Conservation (phyloP, 495 filamentous ascomycete species). For the Aspergillus steynii region DNA sequence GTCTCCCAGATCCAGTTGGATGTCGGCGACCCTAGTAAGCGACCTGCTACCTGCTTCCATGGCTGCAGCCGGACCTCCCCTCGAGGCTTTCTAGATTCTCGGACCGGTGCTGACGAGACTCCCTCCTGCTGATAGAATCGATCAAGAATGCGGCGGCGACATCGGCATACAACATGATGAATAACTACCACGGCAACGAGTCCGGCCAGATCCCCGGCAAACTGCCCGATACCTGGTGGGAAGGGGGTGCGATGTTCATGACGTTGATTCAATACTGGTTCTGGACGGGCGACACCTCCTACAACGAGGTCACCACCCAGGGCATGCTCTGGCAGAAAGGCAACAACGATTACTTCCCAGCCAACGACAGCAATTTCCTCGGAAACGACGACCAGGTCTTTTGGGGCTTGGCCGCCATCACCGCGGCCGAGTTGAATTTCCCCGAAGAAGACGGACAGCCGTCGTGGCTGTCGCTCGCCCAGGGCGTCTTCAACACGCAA, state of each 20-base stretch:
- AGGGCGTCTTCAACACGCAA: slow-evolving; percentile 65
- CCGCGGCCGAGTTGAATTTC: slow-evolving; percentile 72
- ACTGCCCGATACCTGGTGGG: slow-evolving; percentile 71
- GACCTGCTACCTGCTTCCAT: not conserved
- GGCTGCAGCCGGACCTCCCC: not conserved
- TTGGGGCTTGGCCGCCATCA: slow-evolving; percentile 74
- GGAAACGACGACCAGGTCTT: slow-evolving; percentile 81
- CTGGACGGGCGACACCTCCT: slow-evolving; percentile 68
- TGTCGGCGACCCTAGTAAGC: slow-evolving; percentile 34
- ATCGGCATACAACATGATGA: slow-evolving; percentile 64
- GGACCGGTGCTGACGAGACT: slow-evolving; percentile 5
- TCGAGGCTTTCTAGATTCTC: not conserved
- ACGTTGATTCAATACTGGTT: slow-evolving; percentile 77
- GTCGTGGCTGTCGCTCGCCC: slow-evolving; percentile 62
- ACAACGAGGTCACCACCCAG: slow-evolving; percentile 61
- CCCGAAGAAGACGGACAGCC: slow-evolving; percentile 59
- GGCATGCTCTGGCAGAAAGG: slow-evolving; percentile 73
- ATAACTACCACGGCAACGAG: slow-evolving; percentile 63
- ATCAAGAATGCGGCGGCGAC: slow-evolving; percentile 61
- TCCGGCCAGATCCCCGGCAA: slow-evolving; percentile 64
- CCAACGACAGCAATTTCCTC: slow-evolving; percentile 48
- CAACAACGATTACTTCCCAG: slow-evolving; percentile 64
- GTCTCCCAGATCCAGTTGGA: slow-evolving; percentile 33
- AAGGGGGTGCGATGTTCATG: slow-evolving; percentile 74
- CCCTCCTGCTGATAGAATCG: slow-evolving; percentile 41